Evolutionary conservation across 2,329 filamentous ascomycete genomes (phyloP), one percentile per base, ranked within the genome.

Genomic region (Apiospora pterosperma): DNA sequence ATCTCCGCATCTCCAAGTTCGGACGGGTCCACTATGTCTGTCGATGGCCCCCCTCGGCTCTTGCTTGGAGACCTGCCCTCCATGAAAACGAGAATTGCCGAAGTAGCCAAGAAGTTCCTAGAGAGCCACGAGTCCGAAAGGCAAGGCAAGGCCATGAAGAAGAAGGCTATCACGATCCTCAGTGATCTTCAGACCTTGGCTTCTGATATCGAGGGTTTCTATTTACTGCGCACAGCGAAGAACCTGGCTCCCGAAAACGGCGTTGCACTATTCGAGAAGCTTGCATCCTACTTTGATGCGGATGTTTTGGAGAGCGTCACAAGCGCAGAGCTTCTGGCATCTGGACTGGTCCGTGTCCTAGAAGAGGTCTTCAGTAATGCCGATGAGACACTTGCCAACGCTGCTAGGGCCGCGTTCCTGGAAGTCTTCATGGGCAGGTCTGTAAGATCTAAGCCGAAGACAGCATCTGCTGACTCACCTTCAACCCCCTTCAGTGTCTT

Each of bases 221-320:
- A 95, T 75, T 79, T 90, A 14, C 80, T 81, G 42, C 82, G 83
- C 52, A 82, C 81, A 1, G 76, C 83, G 1, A 78, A 79, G 6
- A 82, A 79, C 52, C 71, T 82, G 12, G 75, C 78, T 5, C 74
- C 79, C 1, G 77, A 81, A 23, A 78, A 85, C 44, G 92, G 91
- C 12, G 81, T 84, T 36, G 80, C 84, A 2, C 81, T 97, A 0
- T 98, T 98, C 77, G 81, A 84, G 36, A 87, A 85, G 61, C 81
- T 99, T 65, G 92, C 93, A 0, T 85, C 86, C 3, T 94, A 96
- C 73, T 99, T 99, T 71, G 91, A 96, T 72, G 89, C 90, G 0
- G 92, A 97, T 77, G 90, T 96, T 1, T 78, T 97, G 63, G 92
- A 97, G 73, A 97, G 93, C 75, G 94, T 97, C 62, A 99, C 96